phyloP scores from a whole-genome alignment of 2,329 filamentous ascomycete species.

The Cercospora zeae-maydis region DNA sequence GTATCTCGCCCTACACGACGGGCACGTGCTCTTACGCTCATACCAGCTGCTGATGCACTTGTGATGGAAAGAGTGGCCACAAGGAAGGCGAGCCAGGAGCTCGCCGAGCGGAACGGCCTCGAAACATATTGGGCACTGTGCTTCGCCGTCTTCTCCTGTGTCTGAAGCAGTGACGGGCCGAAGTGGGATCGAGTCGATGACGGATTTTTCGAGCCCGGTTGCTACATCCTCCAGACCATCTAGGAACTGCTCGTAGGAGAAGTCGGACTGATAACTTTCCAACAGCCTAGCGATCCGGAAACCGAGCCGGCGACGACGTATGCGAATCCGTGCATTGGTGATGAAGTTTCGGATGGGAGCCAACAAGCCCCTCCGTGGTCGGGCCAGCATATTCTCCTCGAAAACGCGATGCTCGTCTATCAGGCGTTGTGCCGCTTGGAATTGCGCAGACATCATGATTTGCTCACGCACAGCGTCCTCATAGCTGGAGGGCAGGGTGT shows the following conservation, averaged over 20 bases:
- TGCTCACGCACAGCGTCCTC: background rate
- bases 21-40: background rate
- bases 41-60: background rate
- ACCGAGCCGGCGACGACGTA: background rate
- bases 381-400: background rate
- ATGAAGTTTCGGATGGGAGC: background rate
- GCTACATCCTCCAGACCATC: background rate
- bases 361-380: background rate
- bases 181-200: background rate
- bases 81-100: background rate
- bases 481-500: background rate
- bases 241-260: background rate
- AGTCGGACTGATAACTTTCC: background rate
- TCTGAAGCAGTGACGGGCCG: background rate
- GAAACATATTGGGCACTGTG: background rate
- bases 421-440: background rate
- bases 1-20: background rate
- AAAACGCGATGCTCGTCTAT: background rate
- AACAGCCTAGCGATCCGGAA: background rate
- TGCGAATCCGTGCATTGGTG: background rate
- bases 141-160: background rate
- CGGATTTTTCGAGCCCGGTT: background rate
- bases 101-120: background rate
- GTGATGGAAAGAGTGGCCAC: background rate
- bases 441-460: background rate